Base-by-base conservation (phyloP, 352 stramenopile genomes). In the Phytophthora colocasiae region DNA sequence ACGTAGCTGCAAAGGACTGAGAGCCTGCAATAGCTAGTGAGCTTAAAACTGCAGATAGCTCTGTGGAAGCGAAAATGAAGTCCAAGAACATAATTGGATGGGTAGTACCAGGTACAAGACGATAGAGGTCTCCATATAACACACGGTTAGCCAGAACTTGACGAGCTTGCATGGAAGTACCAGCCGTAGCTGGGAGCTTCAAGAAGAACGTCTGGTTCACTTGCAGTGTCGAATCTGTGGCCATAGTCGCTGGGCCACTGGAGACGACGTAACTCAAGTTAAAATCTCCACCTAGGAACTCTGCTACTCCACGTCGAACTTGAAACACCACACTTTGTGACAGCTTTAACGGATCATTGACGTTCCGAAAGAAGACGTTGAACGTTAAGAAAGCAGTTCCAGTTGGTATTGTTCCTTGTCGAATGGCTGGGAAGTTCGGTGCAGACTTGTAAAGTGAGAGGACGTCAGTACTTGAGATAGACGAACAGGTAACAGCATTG, bases 71-170 rank as follows among this genome's bases (percentile, higher is more conserved):
- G 48, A 59, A 69, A 3, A 82, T 71, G 24, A 67, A 80, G 45
- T 90, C 81, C 15, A 90, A 56, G 53, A 90, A 85, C 63, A 82
- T 80, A 19, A 69, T 50, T 8, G 78, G 59, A 6, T 60, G 48
- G 6, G 47, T 31, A 31, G 57, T 34, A 15, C 50, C 49, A 40
- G 45, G 24, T 6, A 75, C 38, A 24, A 64, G 55, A 7, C 75
- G 74, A 2, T 40, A 57, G 0, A 81, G 69, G 43, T 90, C 81
- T 11, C 81, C 78, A 38, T 76, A 87, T 46, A 76, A 26, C 32
- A 90, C 61, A 6, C 78, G 36, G 22, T 85, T 87, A 0, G 66
- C 78, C 1, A 90, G 50, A 29, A 43, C 34, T 59, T 83, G 52
- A 19, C 78, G 67, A 3, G 8, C 51, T 15, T 17, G 17, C 63